Conservation (phyloP, 2,329 filamentous ascomycete species). For the Dactylellina drechsleri region DNA sequence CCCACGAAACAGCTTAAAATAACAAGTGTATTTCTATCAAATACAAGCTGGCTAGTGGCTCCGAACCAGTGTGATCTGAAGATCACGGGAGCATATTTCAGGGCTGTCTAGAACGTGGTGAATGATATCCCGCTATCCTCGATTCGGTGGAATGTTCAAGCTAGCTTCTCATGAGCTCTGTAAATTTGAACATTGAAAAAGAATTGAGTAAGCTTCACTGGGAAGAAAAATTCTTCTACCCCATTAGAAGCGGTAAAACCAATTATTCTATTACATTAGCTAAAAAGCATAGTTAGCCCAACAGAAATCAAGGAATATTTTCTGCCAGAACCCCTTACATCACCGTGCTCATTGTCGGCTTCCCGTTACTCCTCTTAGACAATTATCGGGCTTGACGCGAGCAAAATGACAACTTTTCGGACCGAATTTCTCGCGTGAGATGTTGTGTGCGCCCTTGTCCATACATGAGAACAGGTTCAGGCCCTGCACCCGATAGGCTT, state of each 20-base stretch:
- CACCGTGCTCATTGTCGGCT: constrained; percentile 34
- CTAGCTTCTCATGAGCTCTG: background rate
- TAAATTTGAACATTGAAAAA: background rate
- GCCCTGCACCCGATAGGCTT: constrained; percentile 29
- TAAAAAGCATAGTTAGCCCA: constrained; percentile 6
- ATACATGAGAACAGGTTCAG: constrained; percentile 23
- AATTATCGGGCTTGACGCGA: constrained; percentile 32
- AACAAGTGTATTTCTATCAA: constrained; percentile 2
- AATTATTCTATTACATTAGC: constrained; percentile 32
- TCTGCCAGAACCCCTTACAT: constrained; percentile 25
- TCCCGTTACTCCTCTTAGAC: constrained; percentile 29
- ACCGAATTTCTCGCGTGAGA: constrained; percentile 28
- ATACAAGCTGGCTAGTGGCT: constrained; percentile 13
- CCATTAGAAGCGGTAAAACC: background rate
- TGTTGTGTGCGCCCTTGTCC: constrained; percentile 21
- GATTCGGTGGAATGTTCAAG: constrained; percentile 25
- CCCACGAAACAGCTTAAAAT: constrained; percentile 42
- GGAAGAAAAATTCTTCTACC: background rate
- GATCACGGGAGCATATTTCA: constrained; percentile 43
- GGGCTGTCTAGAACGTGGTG: constrained; percentile 17
- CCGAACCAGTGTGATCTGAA: constrained; percentile 7
- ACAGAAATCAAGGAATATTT: constrained; percentile 34
- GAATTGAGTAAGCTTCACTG: background rate
- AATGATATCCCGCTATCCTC: constrained; percentile 30
- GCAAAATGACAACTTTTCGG: constrained; percentile 53